phyloP scores from a whole-genome alignment of 371 early-diverging fungal species.

The Mucor mucedo region DNA sequence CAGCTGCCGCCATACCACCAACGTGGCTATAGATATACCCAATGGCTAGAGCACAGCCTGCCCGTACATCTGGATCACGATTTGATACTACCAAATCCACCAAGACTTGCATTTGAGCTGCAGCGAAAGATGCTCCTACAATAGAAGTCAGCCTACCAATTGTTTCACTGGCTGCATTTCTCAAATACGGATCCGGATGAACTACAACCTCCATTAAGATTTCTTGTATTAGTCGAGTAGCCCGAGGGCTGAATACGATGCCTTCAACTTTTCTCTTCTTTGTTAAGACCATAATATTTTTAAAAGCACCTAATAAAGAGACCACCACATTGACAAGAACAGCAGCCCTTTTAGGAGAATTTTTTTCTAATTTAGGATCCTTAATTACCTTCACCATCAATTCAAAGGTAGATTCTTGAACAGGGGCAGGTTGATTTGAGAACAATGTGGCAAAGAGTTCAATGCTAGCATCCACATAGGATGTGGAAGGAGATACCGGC shows the following conservation, averaged over 20 bases:
- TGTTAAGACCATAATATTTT: conserved; percentile 56
- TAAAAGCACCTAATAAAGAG: conserved; percentile 72
- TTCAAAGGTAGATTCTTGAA: conserved; percentile 82
- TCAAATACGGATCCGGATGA: conserved; percentile 74
- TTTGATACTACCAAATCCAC: conserved; percentile 89
- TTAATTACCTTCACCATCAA: conserved; percentile 72
- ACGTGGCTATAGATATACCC: conserved; percentile 89
- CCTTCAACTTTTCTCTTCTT: conserved; percentile 39
- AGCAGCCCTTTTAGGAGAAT: conserved; percentile 78
- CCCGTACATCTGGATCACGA: conserved; percentile 92
- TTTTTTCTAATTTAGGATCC: conserved; percentile 65
- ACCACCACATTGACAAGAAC: conserved; percentile 81
- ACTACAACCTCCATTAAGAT: conserved; percentile 70
- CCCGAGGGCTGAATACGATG: conserved; percentile 52
- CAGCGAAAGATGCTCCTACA: conserved; percentile 75
- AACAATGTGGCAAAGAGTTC: conserved; percentile 80
- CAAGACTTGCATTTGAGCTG: conserved; percentile 81
- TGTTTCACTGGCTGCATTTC: conserved; percentile 82
- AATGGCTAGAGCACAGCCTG: conserved; percentile 90
- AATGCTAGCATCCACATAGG: conserved; percentile 49
- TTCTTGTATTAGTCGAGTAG: conserved; percentile 59
- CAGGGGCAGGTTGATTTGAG: conserved; percentile 60
- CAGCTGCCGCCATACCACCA: conserved; percentile 88
- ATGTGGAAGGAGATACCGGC: conserved; percentile 47
- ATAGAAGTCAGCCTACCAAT: conserved; percentile 83